Evolutionary conservation across 257 asterid genomes (phyloP).

Genomic region (Ophiorrhiza pumila): DNA sequence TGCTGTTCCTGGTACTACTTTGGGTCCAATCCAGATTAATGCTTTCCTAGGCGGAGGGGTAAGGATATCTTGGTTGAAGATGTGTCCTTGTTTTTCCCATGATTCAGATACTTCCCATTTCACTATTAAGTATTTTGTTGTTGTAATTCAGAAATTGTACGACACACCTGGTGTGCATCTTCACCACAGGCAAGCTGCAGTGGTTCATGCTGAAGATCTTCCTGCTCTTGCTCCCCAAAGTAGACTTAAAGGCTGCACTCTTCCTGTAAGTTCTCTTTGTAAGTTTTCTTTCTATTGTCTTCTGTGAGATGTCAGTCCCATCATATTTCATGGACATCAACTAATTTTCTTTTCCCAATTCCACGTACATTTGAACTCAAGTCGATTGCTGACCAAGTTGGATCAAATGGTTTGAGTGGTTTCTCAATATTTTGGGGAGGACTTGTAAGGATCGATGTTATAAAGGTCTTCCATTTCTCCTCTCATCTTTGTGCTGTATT

Average conservation of each 20-base stretch:
- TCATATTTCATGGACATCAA: background rate
- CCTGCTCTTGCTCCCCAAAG: conserved; percentile 96
- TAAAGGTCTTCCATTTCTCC: conserved; percentile 53
- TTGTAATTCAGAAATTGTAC: conserved; percentile 58
- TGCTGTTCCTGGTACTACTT: conserved; percentile 98
- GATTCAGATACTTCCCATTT: background rate
- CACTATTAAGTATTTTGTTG: background rate
- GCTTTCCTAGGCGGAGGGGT: conserved; percentile 96
- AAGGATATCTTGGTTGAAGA: conserved; percentile 21
- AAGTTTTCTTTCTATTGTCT: conserved; percentile 32
- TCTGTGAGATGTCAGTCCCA: conserved; percentile 16
- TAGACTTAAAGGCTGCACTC: conserved; percentile 81
- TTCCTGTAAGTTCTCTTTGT: conserved; percentile 74
- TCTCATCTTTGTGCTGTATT: conserved; percentile 18
- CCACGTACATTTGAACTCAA: background rate
- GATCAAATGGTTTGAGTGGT: conserved; percentile 68
- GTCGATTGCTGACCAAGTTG: conserved; percentile 38
- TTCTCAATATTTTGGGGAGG: conserved; percentile 98
- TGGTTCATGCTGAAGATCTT: conserved; percentile 82
- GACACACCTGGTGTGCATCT: conserved; percentile 99
- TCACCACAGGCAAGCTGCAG: conserved; percentile 99
- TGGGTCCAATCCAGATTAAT: conserved; percentile 93
- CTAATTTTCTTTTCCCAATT: conserved; percentile 11
- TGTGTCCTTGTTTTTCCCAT: background rate
- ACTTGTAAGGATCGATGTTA: conserved; percentile 77